Evolutionary conservation across 2,329 filamentous ascomycete species (phyloP), one percentile per base, ranked within the genome.

Genomic region (Cadophora sp.): DNA sequence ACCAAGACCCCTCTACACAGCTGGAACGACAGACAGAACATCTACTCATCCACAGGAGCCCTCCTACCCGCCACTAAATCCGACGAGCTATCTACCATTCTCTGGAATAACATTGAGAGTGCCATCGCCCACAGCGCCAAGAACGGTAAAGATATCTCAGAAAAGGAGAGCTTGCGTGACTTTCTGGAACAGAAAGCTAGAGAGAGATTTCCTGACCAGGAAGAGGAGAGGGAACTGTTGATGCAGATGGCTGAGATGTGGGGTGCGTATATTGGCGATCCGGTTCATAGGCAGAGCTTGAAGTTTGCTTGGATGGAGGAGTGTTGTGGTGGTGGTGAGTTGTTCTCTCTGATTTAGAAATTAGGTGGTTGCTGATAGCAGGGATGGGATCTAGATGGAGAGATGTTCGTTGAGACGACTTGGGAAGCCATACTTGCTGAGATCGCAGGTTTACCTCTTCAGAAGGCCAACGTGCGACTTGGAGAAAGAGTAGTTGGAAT

Each of bases 281-380:
- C 80, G 1, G 78, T 86, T 3, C 76, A 79, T 48, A 80, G 70
- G 36, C 85, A 88, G 73, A 86, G 83, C 73, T 75, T 88, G 64
- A 85, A 82, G 74, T 87, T 82, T 74, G 84, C 86, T 71, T 87
- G 84, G 83, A 75, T 88, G 5, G 84, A 88, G 71, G 84, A 87
- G 71, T 85, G 83, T 64, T 82, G 87, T 58, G 84, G 86, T 72
- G 85, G 85, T 39, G 76, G 78, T 79, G 62, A 70, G 72, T 72
- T 45, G 27, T 30, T 3, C 27, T 30, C 27, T 30, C 6, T 30
- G 27, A 6, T 30, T 30, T 30, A 5, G 13, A 36, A 2, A 24
- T 59, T 14, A 30, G 43, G 45, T 41, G 24, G 13, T 24, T n/a
- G n/a, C n/a, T n/a, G n/a, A n/a, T n/a, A n/a, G n/a, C n/a, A n/a